Percentiles rank a stretch among this genome's conserved stretches.
Evolutionary conservation across 305 asterid genomes (phyloP).

Genomic region (Andrographis paniculata): DNA sequence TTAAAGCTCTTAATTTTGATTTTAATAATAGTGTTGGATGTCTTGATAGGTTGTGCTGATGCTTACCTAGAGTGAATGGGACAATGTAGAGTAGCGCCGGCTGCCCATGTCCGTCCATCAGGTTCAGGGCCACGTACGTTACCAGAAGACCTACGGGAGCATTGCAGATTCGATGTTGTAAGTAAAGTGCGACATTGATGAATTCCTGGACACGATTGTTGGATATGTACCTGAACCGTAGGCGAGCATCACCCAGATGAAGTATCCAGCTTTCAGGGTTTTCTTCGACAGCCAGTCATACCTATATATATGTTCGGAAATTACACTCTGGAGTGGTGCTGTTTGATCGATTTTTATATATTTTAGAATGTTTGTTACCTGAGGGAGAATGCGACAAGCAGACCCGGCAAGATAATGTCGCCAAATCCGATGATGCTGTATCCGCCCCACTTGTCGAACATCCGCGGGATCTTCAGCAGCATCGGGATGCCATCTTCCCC

Average conservation of each 20-base stretch:
- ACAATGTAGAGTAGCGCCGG: slow-evolving; percentile 74
- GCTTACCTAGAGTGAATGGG: slow-evolving; percentile 53
- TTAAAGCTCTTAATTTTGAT: too few species aligned
- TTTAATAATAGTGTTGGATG: neutral
- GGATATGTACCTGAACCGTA: slow-evolving; percentile 71
- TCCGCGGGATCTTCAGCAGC: slow-evolving; percentile 89
- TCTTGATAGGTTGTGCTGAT: neutral
- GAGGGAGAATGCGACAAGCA: slow-evolving; percentile 72
- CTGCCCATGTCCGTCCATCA: slow-evolving; percentile 76
- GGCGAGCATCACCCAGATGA: slow-evolving; percentile 86
- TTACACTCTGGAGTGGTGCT: neutral
- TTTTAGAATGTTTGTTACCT: too few species aligned
- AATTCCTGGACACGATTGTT: neutral
- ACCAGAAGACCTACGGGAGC: slow-evolving; percentile 41
- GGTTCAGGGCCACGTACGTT: slow-evolving; percentile 61
- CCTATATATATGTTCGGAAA: slow-evolving; percentile 32
- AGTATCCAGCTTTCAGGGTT: slow-evolving; percentile 71
- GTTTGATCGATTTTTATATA: neutral
- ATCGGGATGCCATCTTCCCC: slow-evolving; percentile 99
- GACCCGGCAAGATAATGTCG: slow-evolving; percentile 88
- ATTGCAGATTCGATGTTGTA: neutral
- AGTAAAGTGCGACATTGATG: neutral
- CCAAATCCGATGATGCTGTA: slow-evolving; percentile 98
- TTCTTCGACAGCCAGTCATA: slow-evolving; percentile 89
- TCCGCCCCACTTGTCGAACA: slow-evolving; percentile 99